Evolutionary conservation across 768 basidiomycete species (phyloP), one percentile per base, ranked within the genome.

Genomic region (Termitomyces sp.): DNA sequence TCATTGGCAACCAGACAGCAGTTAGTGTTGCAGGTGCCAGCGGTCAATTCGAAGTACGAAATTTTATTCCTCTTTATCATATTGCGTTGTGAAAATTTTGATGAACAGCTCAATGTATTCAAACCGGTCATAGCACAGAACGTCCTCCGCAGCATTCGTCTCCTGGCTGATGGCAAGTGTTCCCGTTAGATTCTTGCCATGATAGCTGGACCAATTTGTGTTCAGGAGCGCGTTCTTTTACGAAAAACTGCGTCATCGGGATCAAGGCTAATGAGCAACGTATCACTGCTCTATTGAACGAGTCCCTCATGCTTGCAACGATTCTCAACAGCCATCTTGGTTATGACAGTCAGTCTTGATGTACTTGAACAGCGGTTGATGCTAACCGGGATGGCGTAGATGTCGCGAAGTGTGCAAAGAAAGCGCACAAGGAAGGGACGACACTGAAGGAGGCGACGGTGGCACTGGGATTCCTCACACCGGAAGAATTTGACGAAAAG

Each of bases 111-210:
- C 67, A 99, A 99, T 74, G 97, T 98, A 16, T 99, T 98, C 81
- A 99, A 99, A 77, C 97, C 97, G 46, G 94, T 98, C 60, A 90
- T 98, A 65, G 96, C 96, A 74, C 97, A 95, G 79, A 98, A 97
- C 72, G 90, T 99, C 31, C 77, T 98, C 53, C 95, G 96, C 72
- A 94, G 92, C 71, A 95, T 98, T 67, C 88, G 96, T 22, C 77
- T 99, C 53, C 78, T 98, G 53, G 84, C 92, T 59, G 97, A 98
- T 72, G 97, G 96, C 86, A 66, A 59, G 81, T 64, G 44, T 55
- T 55, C 42, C 37, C 41, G 27, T 29, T 20, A 1, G 36, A 6
- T 36, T 3, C 10, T 29, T n/a, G 26, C 12, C 13, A 20, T 12
- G 13, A n/a, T 4, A 20, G 26, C 27, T 52, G 18, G 39, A 52